These are phyloP conservation scores for Gynochthodes officinalis DNA, from an alignment of 257 asterid species.

Conservation along the genomic window DNA sequence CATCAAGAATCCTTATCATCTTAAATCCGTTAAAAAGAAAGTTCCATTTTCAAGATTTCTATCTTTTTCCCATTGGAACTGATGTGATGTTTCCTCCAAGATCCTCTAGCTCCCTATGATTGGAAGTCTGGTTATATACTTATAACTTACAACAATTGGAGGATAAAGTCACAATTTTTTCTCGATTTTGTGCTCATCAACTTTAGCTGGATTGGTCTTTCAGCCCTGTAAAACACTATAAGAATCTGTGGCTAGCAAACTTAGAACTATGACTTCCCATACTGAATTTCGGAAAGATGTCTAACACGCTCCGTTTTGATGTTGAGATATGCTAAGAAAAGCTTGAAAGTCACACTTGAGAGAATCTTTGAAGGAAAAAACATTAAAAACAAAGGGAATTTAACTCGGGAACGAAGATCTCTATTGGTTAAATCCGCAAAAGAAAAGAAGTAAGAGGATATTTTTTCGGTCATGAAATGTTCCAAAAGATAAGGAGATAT, in stretches of 20 bases:
- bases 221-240: not conserved
- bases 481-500: constrained; percentile 63
- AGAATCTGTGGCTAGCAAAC: not conserved
- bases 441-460: constrained; percentile 22
- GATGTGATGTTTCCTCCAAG: constrained; percentile 7
- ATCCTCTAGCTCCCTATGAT: constrained; percentile 26
- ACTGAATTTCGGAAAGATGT: constrained; percentile 11
- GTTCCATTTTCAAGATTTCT: constrained; percentile 9
- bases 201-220: constrained; percentile 8
- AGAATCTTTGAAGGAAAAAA: constrained; percentile 35
- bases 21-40: constrained; percentile 16
- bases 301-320: constrained; percentile 2
- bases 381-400: constrained; percentile 8
- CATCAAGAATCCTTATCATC: constrained; percentile 38
- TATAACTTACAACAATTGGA: constrained; percentile 6
- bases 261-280: not conserved
- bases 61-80: not conserved
- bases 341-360: constrained; percentile 27
- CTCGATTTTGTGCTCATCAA: constrained; percentile 5
- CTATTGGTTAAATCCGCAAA: constrained; percentile 31
- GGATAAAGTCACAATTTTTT: constrained; percentile 12
- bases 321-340: constrained; percentile 18
- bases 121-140: constrained; percentile 21
- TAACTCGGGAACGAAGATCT: constrained; percentile 24
- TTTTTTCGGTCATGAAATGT: constrained; percentile 52